Base-by-base conservation (phyloP, 1,139 yeast species). In the Hemisphaericaspora subhashii region DNA sequence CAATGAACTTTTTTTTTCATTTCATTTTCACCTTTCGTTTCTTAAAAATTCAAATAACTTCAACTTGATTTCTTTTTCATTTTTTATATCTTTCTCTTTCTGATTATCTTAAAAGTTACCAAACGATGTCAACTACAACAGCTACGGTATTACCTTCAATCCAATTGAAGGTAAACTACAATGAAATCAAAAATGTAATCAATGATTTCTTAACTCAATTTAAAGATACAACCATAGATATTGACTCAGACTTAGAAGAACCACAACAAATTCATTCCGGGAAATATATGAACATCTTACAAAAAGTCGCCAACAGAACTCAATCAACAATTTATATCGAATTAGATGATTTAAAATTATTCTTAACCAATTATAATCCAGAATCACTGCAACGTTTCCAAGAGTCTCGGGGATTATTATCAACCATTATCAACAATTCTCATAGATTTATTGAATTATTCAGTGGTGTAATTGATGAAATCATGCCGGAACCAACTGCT, bases 231-330 rank as follows among this genome's bases (percentile, higher is more conserved):
- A 54, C 58, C 12, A 45, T 40, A n/a, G 55, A 50, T 16, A 46
- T 48, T 33, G 60, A 55, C 35, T 47, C 44, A 16, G 62, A 48
- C 11, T 51, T 51, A 26, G 52, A 51, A 27, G 42, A 40, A 21
- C 26, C 30, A 13, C 36, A 31, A n/a, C 43, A 34, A 15, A 12
- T 27, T n/a, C 47, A 41, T 36, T 25, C 40, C 7, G 43, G 43
- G 23, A 92, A 92, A 60, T 92, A 92, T 62, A 68, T 85, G 81
- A 71, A 68, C 30, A 48, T 85, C n/a, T 68, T 92, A 37, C 96
- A 88, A 57, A 68, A 79, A 49, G 74, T 94, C 21, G 90, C 98
- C 42, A 88, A 94, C 61, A 77, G 98, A 53, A 89, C 89, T 47
- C 51, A 71, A 21, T 69, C 85, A 27, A 79, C 89, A 2, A 55